phyloP scores from a whole-genome alignment of 2,329 filamentous ascomycete genomes.

The Pochonia chlamydosporia region DNA sequence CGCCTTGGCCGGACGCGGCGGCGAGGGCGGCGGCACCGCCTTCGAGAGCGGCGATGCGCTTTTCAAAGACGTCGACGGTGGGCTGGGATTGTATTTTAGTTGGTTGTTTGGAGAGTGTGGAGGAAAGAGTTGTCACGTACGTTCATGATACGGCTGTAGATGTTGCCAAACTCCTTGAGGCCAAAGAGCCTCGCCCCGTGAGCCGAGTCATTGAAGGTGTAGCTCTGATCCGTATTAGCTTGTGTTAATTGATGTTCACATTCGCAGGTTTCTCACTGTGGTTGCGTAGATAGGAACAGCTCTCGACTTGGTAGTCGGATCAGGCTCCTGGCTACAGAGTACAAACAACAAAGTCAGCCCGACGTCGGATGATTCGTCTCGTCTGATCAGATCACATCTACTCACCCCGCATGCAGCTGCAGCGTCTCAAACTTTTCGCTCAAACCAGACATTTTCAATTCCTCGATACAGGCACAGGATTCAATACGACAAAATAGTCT shows the following conservation, averaged over 20 bases:
- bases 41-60: constrained; percentile 91
- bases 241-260: not conserved
- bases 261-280: constrained; percentile 40
- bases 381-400: constrained; percentile 7
- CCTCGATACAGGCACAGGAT: no score
- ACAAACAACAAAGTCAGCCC: no score
- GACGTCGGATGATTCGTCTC: no score
- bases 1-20: constrained; percentile 78
- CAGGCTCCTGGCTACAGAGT: constrained; percentile 76
- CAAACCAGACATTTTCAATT: constrained; percentile 28
- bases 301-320: constrained; percentile 75
- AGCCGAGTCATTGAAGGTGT: constrained; percentile 89
- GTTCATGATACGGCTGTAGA: constrained; percentile 96
- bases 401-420: constrained; percentile 78
- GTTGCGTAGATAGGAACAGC: constrained; percentile 96
- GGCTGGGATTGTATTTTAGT: no score
- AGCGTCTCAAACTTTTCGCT: constrained; percentile 73
- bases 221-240: constrained; percentile 53
- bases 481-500: no score
- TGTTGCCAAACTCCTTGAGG: constrained; percentile 95
- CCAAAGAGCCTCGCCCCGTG: constrained; percentile 93
- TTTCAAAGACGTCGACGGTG: constrained; percentile 93
- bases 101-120: constrained; percentile 6
- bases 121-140: no score
- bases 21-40: constrained; percentile 84